phyloP scores from a whole-genome alignment of 1,139 yeast species.

The Yamadazyma spencermartinsiae region DNA sequence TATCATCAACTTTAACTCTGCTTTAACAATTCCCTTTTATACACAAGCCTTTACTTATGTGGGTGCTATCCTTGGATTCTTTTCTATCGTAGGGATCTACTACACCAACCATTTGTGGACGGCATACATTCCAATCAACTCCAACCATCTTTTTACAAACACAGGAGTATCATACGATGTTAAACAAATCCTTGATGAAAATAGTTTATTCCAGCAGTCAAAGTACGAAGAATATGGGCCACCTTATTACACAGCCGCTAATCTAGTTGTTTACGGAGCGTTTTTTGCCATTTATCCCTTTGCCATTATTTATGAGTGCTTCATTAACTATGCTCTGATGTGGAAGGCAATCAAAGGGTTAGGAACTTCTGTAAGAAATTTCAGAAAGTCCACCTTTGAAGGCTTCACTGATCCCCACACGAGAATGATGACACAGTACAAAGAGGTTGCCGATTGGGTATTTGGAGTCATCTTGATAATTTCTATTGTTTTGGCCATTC shows the following conservation, averaged over 20 bases:
- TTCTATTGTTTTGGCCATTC: slow-evolving; percentile 48
- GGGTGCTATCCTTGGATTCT: slow-evolving; percentile 32
- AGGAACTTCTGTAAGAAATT: slow-evolving; percentile 23
- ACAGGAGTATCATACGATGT: slow-evolving; percentile 32
- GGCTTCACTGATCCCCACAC: slow-evolving; percentile 59
- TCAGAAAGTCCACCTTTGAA: slow-evolving; percentile 46
- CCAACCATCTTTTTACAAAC: slow-evolving; percentile 35
- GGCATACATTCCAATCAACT: slow-evolving; percentile 37
- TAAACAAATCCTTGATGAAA: slow-evolving; percentile 28
- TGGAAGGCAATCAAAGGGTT: slow-evolving; percentile 23
- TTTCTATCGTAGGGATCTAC: slow-evolving; percentile 31
- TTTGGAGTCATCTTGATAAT: slow-evolving; percentile 45
- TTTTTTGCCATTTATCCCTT: slow-evolving; percentile 41
- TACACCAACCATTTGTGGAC: slow-evolving; percentile 40
- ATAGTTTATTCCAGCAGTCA: slow-evolving; percentile 28
- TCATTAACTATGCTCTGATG: slow-evolving; percentile 42
- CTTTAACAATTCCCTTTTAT: slow-evolving; percentile 41
- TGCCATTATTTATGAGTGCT: slow-evolving; percentile 37
- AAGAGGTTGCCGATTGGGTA: slow-evolving; percentile 66
- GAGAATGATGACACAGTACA: slow-evolving; percentile 52
- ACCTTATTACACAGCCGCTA: slow-evolving; percentile 60
- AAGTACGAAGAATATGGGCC: slow-evolving; percentile 48
- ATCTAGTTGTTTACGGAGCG: slow-evolving; percentile 40
- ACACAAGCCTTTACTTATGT: slow-evolving; percentile 33
- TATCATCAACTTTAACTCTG: slow-evolving; percentile 31